A percentile compares a stretch with the other conserved stretches of the same genome.
phyloP scores from a whole-genome alignment of 371 early-diverging fungal genomes.

The Entomophthora muscae region DNA sequence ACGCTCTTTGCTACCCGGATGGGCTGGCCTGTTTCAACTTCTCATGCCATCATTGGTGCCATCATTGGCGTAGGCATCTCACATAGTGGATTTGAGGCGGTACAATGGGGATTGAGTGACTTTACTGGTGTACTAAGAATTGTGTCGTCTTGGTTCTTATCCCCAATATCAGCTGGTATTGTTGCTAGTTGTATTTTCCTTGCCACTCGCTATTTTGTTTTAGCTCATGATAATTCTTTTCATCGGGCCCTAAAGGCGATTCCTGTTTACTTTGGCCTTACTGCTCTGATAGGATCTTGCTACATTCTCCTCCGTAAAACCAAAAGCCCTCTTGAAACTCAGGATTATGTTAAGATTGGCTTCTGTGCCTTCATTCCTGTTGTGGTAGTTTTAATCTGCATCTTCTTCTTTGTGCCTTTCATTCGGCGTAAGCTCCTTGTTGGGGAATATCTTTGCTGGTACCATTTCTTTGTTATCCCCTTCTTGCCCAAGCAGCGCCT shows the following conservation, averaged over 20 bases:
- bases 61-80: slow-evolving; percentile 61
- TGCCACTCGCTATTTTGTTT: slow-evolving; percentile 35
- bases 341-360: slow-evolving; percentile 30
- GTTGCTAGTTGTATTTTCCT: slow-evolving; percentile 44
- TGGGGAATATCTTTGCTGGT: slow-evolving; percentile 42
- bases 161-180: slow-evolving; percentile 47
- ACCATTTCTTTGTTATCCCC: slow-evolving; percentile 36
- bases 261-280: slow-evolving; percentile 57
- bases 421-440: slow-evolving; percentile 38
- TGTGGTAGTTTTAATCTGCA: slow-evolving; percentile 26
- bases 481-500: slow-evolving; percentile 16
- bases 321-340: slow-evolving; percentile 22
- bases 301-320: slow-evolving; percentile 55
- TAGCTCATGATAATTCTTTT: slow-evolving; percentile 41
- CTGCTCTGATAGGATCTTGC: slow-evolving; percentile 38
- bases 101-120: slow-evolving; percentile 54
- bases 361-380: slow-evolving; percentile 33
- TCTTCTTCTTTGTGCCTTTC: slow-evolving; percentile 41
- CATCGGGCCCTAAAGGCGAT: slow-evolving; percentile 49
- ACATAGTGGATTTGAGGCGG: slow-evolving; percentile 35
- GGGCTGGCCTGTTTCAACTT: slow-evolving; percentile 35
- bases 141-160: slow-evolving; percentile 57
- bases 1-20: slow-evolving; percentile 45
- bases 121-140: slow-evolving; percentile 57
- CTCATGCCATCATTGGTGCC: slow-evolving; percentile 64